Base-by-base conservation (phyloP, 495 filamentous ascomycete species). In the Penicillium desertorum region DNA sequence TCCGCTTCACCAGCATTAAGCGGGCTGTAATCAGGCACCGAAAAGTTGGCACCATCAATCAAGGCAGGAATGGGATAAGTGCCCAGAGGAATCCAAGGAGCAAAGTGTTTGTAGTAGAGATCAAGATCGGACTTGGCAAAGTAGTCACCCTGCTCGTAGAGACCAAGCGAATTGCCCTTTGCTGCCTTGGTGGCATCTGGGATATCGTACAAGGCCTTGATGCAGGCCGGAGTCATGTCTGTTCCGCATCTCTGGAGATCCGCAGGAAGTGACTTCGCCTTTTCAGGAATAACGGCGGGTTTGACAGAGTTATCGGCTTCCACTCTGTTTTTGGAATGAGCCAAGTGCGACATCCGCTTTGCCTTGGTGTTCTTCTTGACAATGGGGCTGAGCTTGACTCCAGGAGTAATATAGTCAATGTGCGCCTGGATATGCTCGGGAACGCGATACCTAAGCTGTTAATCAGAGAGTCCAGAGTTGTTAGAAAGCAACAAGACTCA, bases 341-440 rank as follows among this genome's bases (percentile, higher is more conserved):
- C 46, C 46, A 68, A 42, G n/a, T 68, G 55, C 1, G 66, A 68
- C 12, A 54, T 55, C 0, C 66, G 59, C 54, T 68, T 68, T 1
- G 36, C 54, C 37, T 64, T 60, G 14, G 45, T 65, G 39, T 43
- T 60, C 46, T 64, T 64, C 67, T 71, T 68, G 23, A 60, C 42
- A 8, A 64, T 53, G 22, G 54, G 54, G n/a, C 51, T 72, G 16
- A 80, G 61, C 54, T 77, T 82, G 57, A 86, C 68, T 4, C 81
- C 81, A 0, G 83, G 82, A 0, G 77, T 85, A 42, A 86, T 79
- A 56, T 82, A 85, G 65, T 87, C 84, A 41, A 86, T 70, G 51
- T 86, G 79, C 8, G 64, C 57, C 34, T 71, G 71, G 20, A 86
- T 55, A 20, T 79, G 65, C 10, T 73, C 63, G 0, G 84, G 83